These are phyloP conservation scores for Fusarium euwallaceae DNA, from an alignment of 2,329 filamentous ascomycete genomes.

Conservation along the genomic window DNA sequence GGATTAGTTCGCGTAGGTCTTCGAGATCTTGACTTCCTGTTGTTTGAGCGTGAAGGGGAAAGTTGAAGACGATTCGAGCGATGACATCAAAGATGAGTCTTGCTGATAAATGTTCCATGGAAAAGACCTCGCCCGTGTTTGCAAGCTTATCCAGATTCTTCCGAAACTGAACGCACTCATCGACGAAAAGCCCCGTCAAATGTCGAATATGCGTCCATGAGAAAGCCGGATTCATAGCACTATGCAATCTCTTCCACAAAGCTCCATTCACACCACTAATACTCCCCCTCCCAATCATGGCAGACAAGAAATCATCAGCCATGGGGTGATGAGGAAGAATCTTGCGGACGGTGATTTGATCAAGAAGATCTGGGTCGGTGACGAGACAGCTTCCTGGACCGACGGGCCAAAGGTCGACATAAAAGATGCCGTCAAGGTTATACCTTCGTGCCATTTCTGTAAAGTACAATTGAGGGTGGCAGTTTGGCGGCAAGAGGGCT, in stretches of 20 bases:
- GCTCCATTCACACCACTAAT: conserved; percentile 2
- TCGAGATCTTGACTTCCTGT: conserved; percentile 11
- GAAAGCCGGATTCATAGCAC: conserved; percentile 15
- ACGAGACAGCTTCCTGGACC: background rate
- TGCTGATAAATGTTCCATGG: conserved; percentile 14
- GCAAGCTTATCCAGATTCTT: conserved; percentile 3
- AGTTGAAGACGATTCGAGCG: background rate
- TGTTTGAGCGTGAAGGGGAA: conserved; percentile 8
- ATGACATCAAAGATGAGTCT: conserved; percentile 12
- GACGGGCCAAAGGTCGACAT: conserved; percentile 30
- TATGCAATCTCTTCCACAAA: conserved; percentile 11
- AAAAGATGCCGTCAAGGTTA: conserved; percentile 20
- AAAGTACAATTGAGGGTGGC: conserved; percentile 20
- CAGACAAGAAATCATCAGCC: background rate
- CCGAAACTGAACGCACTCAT: conserved; percentile 4
- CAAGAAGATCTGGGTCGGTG: conserved; percentile 13
- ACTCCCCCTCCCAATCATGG: conserved; percentile 1
- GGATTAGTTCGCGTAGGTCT: conserved; percentile 13
- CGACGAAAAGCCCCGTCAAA: conserved; percentile 11
- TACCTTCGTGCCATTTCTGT: conserved; percentile 21
- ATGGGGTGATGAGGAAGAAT: conserved; percentile 12
- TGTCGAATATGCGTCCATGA: conserved; percentile 4
- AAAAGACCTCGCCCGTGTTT: conserved; percentile 4
- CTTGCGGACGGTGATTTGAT: conserved; percentile 3
- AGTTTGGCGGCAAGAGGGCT: conserved; percentile 18